Base-by-base conservation (phyloP, 2,329 filamentous ascomycete genomes). In the Sarocladium brachiariae region DNA sequence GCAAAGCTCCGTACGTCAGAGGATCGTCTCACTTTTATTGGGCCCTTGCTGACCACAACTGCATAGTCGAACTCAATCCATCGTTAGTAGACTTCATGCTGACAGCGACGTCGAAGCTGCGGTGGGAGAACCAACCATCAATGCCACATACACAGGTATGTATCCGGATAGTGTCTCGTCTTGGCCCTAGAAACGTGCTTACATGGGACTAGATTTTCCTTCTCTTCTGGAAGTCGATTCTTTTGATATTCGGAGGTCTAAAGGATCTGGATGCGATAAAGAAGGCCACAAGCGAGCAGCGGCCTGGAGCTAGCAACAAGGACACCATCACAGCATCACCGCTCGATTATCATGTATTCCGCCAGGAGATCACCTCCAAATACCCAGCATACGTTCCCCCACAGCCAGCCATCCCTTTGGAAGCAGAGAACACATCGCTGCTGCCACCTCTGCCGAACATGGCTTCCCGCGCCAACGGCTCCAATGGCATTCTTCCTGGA, bases 361-460 rank as follows among this genome's bases (percentile, higher is more conserved):
- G 93, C 31, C 92, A 96, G 65, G 93, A 99, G 65, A 92, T 99
- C 52, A 95, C 87, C 14, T 96, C 92, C 2, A 99, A 99, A 69
- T 99, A 99, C 64, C 93, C 93, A 10, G 88, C 93, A 2, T 99
- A 99, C 65, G 86, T 95, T 52, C 91, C 93, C 2, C 93, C 93
- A 2, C 84, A 83, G 50, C 86, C 89, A 2, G 69, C 87, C 5
- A 83, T 97, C 53, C 89, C 90, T 1, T 75, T 97, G 13, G 92
- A 97, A 64, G 80, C 88, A 18, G 91, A 96, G 50, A 91, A 93
- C 62, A 93, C 89, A 55, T 95, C 90, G 1, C 86, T 97, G 35
- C 74, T 99, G 8, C 92, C 93, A 0, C 89, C 89, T 24, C 70
- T 96, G 14, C 86, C 86, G 31, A 89, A 88, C 57, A 84, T 92